Evolutionary conservation across 1,139 yeast genomes (phyloP), one percentile per base, ranked within the genome.

Genomic region (Diutina ranongensis): DNA sequence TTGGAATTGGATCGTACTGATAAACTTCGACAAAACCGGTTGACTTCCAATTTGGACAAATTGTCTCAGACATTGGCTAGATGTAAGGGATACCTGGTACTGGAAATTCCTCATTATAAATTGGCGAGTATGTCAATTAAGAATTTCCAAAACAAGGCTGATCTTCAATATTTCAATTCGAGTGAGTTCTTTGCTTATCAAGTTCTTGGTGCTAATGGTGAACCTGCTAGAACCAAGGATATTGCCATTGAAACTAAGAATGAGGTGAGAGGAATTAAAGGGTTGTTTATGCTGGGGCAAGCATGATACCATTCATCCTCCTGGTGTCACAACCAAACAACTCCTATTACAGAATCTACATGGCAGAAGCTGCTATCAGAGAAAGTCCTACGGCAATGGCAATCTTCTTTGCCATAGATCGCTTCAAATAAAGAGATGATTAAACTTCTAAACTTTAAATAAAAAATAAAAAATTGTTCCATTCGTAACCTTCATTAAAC

Each of bases 231-330:
- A 47, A 50, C 57, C 54, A 60, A 54, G 45, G 67, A 67, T 49
- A 50, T 68, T 50, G 64, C 64, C 1, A 55, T 58, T 5, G 74
- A 68, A 44, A 60, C 63, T 10, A 65, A 62, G 52, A 67, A 62
- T 50, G 72, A 66, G 47, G 65, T 70, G n/a, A 55, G 75, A 48
- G 59, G 67, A 45, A 65, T 70, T 35, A 70, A 70, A 54, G 75
- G 75, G 7, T 54, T 67, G 51, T 69, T 56, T 50, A 70, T 69
- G 71, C 68, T 72, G 52, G 75, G 75, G 1, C 63, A 67, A 47
- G 61, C 54, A 20, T 67, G 31, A 27, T 27, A 27, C 12, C 31
- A 12, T n/a, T n/a, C n/a, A n/a, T n/a, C n/a, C n/a, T n/a, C n/a
- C n/a, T n/a, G n/a, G n/a, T n/a, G n/a, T n/a, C n/a, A n/a, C n/a